Evolutionary conservation across 2,329 filamentous ascomycete species (phyloP).

Genomic region (Hymenoscyphus fraxineus): DNA sequence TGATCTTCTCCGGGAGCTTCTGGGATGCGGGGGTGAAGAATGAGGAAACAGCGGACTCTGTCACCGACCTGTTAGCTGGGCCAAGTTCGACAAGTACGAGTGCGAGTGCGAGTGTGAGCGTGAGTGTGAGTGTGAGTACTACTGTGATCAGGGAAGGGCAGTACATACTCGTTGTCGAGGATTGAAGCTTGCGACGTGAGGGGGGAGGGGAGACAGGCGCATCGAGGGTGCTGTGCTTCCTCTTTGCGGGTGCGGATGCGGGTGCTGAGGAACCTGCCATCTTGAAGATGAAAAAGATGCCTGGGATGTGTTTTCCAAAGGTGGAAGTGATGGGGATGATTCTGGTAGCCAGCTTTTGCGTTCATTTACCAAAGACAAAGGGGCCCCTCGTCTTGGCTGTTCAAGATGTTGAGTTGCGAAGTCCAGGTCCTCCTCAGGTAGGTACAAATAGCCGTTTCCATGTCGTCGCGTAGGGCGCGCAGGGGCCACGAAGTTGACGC

Average conservation of each 20-base stretch:
- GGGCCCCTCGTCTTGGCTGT: neutral
- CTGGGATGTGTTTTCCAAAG: neutral
- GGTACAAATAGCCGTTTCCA: neutral
- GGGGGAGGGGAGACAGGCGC: conserved; percentile 34
- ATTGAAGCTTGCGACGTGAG: conserved; percentile 34
- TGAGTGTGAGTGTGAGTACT: neutral
- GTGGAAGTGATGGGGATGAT: neutral
- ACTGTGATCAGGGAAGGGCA: neutral
- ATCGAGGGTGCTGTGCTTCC: conserved; percentile 26
- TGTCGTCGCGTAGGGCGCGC: neutral
- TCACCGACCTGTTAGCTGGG: neutral
- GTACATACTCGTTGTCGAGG: conserved; percentile 35
- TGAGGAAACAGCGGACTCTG: conserved; percentile 67
- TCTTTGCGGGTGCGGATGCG: conserved; percentile 19
- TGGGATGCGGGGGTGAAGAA: conserved; percentile 89
- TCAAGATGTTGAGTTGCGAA: neutral
- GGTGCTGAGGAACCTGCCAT: conserved; percentile 24
- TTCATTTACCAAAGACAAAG: neutral
- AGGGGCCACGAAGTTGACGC: too few species aligned
- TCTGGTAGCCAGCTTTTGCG: neutral
- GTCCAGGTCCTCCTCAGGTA: neutral
- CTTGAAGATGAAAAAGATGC: conserved; percentile 5
- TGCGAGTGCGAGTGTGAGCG: neutral
- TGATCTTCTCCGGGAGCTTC: conserved; percentile 72
- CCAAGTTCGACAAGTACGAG: neutral